phyloP scores from a whole-genome alignment of 148 eudicot genomes.

The Camellia granthamiana region DNA sequence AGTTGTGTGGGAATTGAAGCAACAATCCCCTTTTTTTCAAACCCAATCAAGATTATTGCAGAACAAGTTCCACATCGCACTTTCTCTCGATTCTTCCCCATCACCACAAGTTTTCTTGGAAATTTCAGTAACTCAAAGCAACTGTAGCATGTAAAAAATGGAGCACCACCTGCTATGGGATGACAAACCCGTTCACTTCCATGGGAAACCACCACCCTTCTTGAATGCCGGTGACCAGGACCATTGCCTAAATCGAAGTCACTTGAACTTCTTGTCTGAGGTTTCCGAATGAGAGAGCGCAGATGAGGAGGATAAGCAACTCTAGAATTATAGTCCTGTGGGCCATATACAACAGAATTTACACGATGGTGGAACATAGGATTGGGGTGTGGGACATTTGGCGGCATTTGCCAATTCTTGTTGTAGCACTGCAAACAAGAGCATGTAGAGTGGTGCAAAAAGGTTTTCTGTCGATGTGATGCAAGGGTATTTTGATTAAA shows the following conservation, averaged over 20 bases:
- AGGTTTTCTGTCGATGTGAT: conserved; percentile 26
- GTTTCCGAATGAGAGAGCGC: conserved; percentile 25
- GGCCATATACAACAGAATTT: conserved; percentile 30
- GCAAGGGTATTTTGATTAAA: conserved; percentile 28
- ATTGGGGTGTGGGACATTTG: conserved; percentile 23
- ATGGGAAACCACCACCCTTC: conserved; percentile 32
- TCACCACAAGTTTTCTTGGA: conserved; percentile 36
- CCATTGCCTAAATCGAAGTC: conserved; percentile 24
- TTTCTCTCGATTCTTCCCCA: conserved; percentile 27
- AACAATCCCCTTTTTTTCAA: conserved; percentile 34
- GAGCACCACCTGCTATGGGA: conserved; percentile 81
- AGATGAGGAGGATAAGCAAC: conserved; percentile 26
- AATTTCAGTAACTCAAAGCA: conserved; percentile 75
- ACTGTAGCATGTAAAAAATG: conserved; percentile 61
- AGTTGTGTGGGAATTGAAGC: conserved; percentile 24
- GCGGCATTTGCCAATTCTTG: conserved; percentile 36
- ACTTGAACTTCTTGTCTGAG: conserved; percentile 22
- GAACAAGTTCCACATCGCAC: conserved; percentile 81
- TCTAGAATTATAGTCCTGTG: conserved; percentile 29
- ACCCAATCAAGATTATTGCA: conserved; percentile 36
- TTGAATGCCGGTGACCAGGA: conserved; percentile 30
- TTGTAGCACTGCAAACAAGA: conserved; percentile 45
- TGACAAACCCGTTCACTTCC: conserved; percentile 36
- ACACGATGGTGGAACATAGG: conserved; percentile 7
- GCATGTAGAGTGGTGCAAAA: conserved; percentile 50